A percentile compares a stretch with the other conserved stretches of the same genome.
Evolutionary conservation across 257 asterid species (phyloP).

Genomic region (Salvia rosmarinus): DNA sequence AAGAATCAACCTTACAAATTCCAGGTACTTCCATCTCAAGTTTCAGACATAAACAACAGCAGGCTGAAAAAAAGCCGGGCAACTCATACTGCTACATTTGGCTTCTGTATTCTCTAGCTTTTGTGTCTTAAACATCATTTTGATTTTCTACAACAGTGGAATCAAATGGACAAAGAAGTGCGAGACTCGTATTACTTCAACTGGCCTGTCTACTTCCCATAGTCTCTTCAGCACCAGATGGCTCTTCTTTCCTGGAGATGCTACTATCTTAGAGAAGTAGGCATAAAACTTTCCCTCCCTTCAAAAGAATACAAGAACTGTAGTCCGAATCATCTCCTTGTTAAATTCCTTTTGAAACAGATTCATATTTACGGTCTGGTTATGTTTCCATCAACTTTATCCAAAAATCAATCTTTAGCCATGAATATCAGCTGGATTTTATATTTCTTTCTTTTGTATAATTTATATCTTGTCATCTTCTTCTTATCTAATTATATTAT

Average conservation of each 20-base stretch:
- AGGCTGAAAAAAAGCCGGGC: too few species aligned
- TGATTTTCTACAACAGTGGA: constrained; percentile 68
- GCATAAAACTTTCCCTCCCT: not conserved
- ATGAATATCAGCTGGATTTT: constrained; percentile 21
- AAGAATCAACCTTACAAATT: constrained; percentile 75
- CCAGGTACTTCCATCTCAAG: constrained; percentile 54
- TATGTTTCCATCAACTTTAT: not conserved
- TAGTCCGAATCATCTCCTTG: constrained; percentile 25
- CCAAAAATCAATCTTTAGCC: constrained; percentile 9
- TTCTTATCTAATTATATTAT: too few species aligned
- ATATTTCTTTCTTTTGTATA: not conserved
- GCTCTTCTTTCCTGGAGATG: constrained; percentile 13
- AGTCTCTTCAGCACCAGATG: constrained; percentile 28
- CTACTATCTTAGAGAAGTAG: not conserved
- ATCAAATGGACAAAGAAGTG: constrained; percentile 54
- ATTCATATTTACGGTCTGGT: not conserved
- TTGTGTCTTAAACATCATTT: constrained; percentile 26
- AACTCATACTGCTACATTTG: not conserved
- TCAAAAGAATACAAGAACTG: not conserved
- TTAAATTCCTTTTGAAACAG: not conserved
- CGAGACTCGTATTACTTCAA: constrained; percentile 88
- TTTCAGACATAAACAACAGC: constrained; percentile 10
- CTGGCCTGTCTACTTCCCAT: constrained; percentile 86
- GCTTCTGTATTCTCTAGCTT: not conserved
- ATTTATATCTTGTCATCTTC: too few species aligned